A percentile compares a stretch with the other conserved stretches of the same genome.
Evolutionary conservation across 495 filamentous ascomycete genomes (phyloP).

Genomic region (Penicillium maclennaniae): DNA sequence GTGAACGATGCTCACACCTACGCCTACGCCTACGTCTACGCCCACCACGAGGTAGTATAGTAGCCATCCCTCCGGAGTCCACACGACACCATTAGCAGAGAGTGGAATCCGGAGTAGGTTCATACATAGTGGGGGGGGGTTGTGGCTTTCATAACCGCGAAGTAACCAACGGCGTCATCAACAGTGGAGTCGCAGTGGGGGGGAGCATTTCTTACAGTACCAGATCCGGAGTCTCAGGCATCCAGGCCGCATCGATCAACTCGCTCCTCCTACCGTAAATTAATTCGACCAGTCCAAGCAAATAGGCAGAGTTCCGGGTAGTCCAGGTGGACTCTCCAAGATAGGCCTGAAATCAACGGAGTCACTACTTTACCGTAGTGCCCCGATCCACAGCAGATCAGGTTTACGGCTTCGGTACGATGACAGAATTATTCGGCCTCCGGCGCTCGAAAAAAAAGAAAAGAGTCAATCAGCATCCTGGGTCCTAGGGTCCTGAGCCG

Average conservation of each 20-base stretch:
- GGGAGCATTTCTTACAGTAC: constrained; percentile 2
- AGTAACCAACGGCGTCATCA: constrained; percentile 4
- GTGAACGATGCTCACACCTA: too few species aligned
- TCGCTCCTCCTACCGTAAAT: background rate
- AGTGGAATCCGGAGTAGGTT: constrained; percentile 15
- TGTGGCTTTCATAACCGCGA: background rate
- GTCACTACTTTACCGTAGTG: background rate
- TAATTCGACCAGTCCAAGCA: background rate
- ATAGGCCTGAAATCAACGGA: background rate
- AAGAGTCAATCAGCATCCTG: background rate
- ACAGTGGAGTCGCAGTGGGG: constrained; percentile 15
- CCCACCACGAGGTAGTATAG: background rate
- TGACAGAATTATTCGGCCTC: background rate
- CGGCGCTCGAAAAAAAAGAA: too few species aligned
- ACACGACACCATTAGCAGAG: constrained; percentile 5
- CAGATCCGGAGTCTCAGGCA: background rate
- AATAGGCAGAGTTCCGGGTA: constrained; percentile 14
- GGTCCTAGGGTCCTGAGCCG: background rate
- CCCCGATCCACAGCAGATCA: background rate
- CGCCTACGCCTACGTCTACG: too few species aligned
- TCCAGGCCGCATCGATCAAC: background rate
- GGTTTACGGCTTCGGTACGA: constrained; percentile 1
- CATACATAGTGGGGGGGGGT: constrained; percentile 1
- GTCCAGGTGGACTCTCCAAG: background rate
- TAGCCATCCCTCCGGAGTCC: constrained; percentile 6